phyloP scores from a whole-genome alignment of 1,284 basidiomycete species.

The Marasmius oreades region DNA sequence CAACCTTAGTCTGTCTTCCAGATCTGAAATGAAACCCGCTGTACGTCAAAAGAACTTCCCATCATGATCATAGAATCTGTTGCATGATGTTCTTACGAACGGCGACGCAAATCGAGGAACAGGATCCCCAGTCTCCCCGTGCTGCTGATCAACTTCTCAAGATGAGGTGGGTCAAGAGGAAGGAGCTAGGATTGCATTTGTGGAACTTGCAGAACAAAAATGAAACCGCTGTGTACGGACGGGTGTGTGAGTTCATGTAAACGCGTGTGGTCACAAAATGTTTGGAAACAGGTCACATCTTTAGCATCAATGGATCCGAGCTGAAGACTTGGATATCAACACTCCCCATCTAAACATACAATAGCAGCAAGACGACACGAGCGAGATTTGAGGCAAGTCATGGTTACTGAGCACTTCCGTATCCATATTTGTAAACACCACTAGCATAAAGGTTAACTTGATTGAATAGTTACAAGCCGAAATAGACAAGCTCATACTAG shows the following conservation, averaged over 20 bases:
- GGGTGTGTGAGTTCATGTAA: no score
- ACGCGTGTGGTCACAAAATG: no score
- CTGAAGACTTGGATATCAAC: no score
- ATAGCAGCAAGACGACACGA: no score
- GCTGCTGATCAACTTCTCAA: neutral
- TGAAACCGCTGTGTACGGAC: neutral
- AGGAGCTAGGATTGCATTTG: neutral
- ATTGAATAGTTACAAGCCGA: neutral
- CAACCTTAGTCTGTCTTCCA: constrained; percentile 29
- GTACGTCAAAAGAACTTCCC: constrained; percentile 18
- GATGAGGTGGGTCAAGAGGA: constrained; percentile 1
- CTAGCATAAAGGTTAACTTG: neutral
- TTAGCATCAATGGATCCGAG: no score
- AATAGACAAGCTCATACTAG: neutral
- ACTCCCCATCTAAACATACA: no score
- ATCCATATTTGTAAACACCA: no score
- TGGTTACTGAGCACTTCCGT: no score
- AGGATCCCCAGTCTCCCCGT: neutral
- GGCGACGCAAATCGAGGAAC: neutral
- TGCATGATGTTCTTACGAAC: constrained; percentile 18
- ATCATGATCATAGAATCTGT: constrained; percentile 20
- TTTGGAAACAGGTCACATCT: no score
- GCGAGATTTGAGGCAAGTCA: no score
- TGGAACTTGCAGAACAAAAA: neutral
- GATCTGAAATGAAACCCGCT: constrained; percentile 14